These are phyloP conservation scores for Trichosphaerium sp. DNA, from an alignment of 78 protist genomes.

Conservation along the genomic window DNA sequence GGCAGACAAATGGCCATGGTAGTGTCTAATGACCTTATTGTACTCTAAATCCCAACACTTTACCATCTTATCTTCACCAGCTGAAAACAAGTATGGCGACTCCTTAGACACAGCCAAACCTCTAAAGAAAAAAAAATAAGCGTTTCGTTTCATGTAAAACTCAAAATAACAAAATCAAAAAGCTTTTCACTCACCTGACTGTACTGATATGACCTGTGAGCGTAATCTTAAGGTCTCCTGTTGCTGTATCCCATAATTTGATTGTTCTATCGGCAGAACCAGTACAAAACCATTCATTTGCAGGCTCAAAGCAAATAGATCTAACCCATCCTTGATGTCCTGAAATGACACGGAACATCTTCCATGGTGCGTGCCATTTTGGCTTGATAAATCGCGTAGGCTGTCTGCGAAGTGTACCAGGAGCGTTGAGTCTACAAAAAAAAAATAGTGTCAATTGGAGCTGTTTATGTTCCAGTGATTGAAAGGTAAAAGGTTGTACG, in stretches of 20 bases:
- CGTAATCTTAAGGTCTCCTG: constrained; percentile 83
- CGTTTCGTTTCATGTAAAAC: constrained; percentile 16
- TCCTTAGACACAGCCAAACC: constrained; percentile 56
- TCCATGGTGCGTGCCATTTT: constrained; percentile 68
- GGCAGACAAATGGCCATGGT: constrained; percentile 90
- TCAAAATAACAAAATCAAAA: neutral
- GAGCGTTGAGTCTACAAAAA: no score
- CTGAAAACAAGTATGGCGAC: constrained; percentile 93
- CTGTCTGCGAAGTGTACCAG: no score
- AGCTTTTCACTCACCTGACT: constrained; percentile 29
- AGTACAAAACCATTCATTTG: constrained; percentile 94
- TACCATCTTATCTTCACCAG: constrained; percentile 92
- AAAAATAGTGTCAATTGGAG: no score
- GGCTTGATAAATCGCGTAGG: constrained; percentile 18
- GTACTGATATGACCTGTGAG: constrained; percentile 87
- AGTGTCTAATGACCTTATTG: constrained; percentile 73
- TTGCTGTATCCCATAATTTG: constrained; percentile 93
- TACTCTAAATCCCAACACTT: constrained; percentile 93
- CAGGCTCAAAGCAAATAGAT: constrained; percentile 82
- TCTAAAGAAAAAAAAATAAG: constrained; percentile 23
- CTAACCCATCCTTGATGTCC: constrained; percentile 75
- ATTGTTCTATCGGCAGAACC: constrained; percentile 91
- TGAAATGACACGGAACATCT: constrained; percentile 40
- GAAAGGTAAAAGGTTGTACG: no score
- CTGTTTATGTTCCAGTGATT: no score